Evolutionary conservation across 441 rosid genomes (phyloP), one percentile per base, ranked within the genome.

Genomic region (Pelargonium exstipulatum): DNA sequence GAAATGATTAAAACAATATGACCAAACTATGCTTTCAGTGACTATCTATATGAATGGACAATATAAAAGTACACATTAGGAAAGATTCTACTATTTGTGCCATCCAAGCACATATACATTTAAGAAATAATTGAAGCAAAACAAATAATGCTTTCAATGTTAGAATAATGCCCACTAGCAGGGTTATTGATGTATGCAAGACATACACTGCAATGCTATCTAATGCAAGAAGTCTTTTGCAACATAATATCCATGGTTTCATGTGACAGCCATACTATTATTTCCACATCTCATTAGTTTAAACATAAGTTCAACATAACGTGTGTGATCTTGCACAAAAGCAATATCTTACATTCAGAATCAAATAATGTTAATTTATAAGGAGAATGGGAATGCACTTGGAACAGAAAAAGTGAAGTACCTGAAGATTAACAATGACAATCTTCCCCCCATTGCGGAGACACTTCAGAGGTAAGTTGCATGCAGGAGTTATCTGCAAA

Each of bases 401-500:
- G 57, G 1, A 70, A 7, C 61, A 26, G 24, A 66, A 22, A 22
- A 51, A 53, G 68, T 0, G 9, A 62, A 69, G n/a, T 79, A 91
- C 99, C 95, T 94, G 99, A 71, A 91, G 96, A 79, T 94, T 94
- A 66, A 91, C 97, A 45, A 94, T 94, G 9, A 87, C 94, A 64
- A 94, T 88, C 83, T 91, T 86, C 46, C 97, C 99, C 66, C 95
- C 97, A 77, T 92, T 90, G 29, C 81, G 84, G 62, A 90, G 92
- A 83, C 85, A 94, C 78, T 88, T 90, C 71, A 94, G 87, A 43
- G 99, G 99, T 81, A 94, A 79, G 77, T 94, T 94, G 90, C 98
- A 94, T 40, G 98, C 98, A 61, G 98, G 98, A 70, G 98, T 94
- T 69, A 94, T 94, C 87, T 94, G 99, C 96, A 94, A 87, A 84